phyloP scores from a whole-genome alignment of 306 rosid species.

The Benincasa hispida region DNA sequence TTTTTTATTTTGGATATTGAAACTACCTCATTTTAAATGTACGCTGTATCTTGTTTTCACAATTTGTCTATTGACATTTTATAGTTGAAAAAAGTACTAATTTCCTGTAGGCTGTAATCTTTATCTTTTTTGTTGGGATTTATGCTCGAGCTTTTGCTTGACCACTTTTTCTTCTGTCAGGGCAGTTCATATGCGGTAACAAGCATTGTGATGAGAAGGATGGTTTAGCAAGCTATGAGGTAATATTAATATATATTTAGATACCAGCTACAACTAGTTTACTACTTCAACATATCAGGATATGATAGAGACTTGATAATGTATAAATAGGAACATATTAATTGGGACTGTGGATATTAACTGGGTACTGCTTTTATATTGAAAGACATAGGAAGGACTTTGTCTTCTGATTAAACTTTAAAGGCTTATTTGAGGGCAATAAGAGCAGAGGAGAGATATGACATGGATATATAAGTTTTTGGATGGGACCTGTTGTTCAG shows the following conservation, averaged over 20 bases:
- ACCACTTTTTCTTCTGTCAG: slow-evolving; percentile 37
- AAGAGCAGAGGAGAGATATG: not conserved
- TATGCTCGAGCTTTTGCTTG: slow-evolving; percentile 14
- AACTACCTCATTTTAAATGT: not conserved
- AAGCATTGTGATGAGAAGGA: slow-evolving; percentile 65
- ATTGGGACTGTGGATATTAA: not conserved
- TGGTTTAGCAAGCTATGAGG: slow-evolving; percentile 86
- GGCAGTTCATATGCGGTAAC: slow-evolving; percentile 83
- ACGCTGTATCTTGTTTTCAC: not conserved
- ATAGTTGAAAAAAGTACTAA: not conserved
- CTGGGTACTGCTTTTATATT: not conserved
- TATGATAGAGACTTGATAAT: not conserved
- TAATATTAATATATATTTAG: not conserved
- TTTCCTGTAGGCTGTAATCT: not conserved
- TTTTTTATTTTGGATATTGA: not conserved
- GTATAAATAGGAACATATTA: not conserved
- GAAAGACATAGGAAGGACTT: not conserved
- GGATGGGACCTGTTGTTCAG: not conserved
- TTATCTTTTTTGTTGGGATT: not conserved
- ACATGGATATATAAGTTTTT: not conserved
- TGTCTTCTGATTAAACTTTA: not conserved
- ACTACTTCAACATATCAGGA: too few species aligned
- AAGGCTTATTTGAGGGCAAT: not conserved
- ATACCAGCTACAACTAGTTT: not conserved
- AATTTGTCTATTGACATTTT: not conserved